Base-by-base conservation (phyloP, 2,329 filamentous ascomycete species). In the Colletotrichum sidae region DNA sequence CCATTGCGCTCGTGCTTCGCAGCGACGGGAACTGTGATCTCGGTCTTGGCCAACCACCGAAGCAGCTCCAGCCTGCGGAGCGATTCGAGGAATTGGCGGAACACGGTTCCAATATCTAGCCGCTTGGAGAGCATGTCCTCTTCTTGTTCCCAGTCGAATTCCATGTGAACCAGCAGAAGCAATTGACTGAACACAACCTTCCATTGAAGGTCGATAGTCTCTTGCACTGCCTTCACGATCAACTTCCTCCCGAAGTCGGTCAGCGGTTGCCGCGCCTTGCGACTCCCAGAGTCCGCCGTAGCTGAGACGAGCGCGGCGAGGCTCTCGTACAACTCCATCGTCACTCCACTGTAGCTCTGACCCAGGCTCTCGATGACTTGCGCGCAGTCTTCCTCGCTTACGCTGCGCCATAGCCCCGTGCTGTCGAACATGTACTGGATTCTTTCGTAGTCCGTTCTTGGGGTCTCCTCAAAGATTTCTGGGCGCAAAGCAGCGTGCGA, bases 91-190 rank as follows among this genome's bases (percentile, higher is more conserved):
- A 97, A 83, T 51, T 87, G 84, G 72, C 88, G 80, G 78, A 91
- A 95, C 41, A 95, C 87, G 1, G 82, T 80, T 54, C 91, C 88
- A 64, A 96, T 90, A 35, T 90, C 86, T 8, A 92, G 80, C 17
- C 83, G 79, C 44, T 83, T 78, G 69, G 86, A 85, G 39, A 89
- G 81, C 2, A 87, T 87, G 13, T 92, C 87, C 45, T 93, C 89
- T 46, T 90, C 88, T 69, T 89, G 87, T 63, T 94, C 91, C 57
- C 92, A 86, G 73, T 96, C 93, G 44, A 90, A 90, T 75, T 96
- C 91, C 84, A 98, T 91, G 76, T 97, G 94, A 9, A 96, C 86
- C 13, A 97, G 83, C 7, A 99, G 84, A 3, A 96, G 85, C 2
- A 98, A 81, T 63, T 98, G 87, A 72, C 95, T 93, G 68, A 96